These are phyloP conservation scores for Nymphaea thermarum DNA, from an alignment of 164 flowering plant species.

Conservation along the genomic window DNA sequence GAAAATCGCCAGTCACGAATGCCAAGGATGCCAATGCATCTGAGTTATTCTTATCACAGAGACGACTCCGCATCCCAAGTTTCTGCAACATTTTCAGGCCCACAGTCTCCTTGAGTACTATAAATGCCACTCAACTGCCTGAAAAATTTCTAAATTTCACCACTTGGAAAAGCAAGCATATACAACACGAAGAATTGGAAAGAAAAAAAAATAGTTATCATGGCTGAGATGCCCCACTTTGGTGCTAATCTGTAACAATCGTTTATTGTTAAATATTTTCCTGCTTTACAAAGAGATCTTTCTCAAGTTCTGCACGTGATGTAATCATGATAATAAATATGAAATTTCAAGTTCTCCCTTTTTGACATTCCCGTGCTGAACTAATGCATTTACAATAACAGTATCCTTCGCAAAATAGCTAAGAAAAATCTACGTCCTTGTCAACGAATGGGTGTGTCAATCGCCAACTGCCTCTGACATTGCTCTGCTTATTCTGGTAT, in stretches of 20 bases:
- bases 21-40: constrained; percentile 14
- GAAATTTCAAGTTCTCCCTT: too few species aligned
- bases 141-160: too few species aligned
- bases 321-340: too few species aligned
- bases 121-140: not conserved
- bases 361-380: too few species aligned
- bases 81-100: constrained; percentile 23
- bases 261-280: not conserved
- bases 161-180: not conserved
- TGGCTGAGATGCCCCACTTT: not conserved
- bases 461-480: not conserved
- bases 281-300: too few species aligned
- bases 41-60: constrained; percentile 21
- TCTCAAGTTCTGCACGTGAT: too few species aligned
- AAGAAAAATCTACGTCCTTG: not conserved
- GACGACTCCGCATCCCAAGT: constrained; percentile 60
- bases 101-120: constrained; percentile 10
- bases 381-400: too few species aligned
- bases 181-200: not conserved
- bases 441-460: not conserved
- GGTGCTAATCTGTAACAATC: not conserved
- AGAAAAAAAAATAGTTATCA: not conserved
- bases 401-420: not conserved
- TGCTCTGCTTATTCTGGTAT: not conserved
- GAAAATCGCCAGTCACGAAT: constrained; percentile 25